phyloP scores from a whole-genome alignment of 805 yeast species.

The Monosporozyma siamensis region DNA sequence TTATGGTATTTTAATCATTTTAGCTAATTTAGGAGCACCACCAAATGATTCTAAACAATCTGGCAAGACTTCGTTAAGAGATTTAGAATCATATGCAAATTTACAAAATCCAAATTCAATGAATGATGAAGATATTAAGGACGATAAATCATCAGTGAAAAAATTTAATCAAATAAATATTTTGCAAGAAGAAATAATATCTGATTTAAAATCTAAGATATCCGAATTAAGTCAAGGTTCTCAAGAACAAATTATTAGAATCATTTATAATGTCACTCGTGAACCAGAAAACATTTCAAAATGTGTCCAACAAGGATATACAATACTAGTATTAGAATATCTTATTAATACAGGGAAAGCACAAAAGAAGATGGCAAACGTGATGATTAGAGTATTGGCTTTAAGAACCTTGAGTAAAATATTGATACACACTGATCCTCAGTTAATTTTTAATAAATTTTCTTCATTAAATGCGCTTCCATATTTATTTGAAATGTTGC shows the following conservation, averaged over 20 bases:
- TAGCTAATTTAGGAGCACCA: constrained; percentile 27
- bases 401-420: constrained; percentile 37
- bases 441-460: constrained; percentile 34
- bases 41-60: constrained; percentile 13
- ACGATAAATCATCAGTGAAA: constrained; percentile 10
- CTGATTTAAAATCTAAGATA: constrained; percentile 12
- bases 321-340: constrained; percentile 33
- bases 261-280: constrained; percentile 27
- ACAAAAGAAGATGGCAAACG: constrained; percentile 7
- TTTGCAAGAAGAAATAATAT: constrained; percentile 16
- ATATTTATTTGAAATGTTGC: constrained; percentile 36
- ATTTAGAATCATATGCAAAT: constrained; percentile 28
- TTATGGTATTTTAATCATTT: constrained; percentile 29
- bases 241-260: constrained; percentile 27
- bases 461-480: constrained; percentile 37
- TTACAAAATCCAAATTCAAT: constrained; percentile 17
- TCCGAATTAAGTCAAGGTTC: constrained; percentile 16
- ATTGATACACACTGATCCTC: constrained; percentile 39
- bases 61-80: constrained; percentile 18
- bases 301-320: constrained; percentile 40
- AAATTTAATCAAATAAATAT: constrained; percentile 16
- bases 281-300: constrained; percentile 16
- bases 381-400: constrained; percentile 28
- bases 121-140: constrained; percentile 11
- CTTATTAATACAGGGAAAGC: constrained; percentile 18